phyloP scores from a whole-genome alignment of 768 basidiomycete species.

The Macrolepiota albuminosa region DNA sequence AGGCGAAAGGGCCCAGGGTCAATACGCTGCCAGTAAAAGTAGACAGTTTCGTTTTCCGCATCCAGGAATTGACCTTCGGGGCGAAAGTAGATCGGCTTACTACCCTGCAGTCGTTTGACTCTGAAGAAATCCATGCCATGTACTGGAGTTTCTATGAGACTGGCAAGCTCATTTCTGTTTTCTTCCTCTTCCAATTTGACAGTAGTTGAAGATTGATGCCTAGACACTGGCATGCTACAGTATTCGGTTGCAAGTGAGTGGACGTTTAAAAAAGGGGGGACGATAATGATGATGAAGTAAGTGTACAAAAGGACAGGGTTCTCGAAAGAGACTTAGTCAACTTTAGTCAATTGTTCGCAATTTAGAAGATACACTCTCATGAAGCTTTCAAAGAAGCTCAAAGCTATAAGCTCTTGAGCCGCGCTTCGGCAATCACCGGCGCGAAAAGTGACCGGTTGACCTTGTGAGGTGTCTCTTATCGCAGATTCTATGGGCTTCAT shows the following conservation, averaged over 20 bases:
- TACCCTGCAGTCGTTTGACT: not conserved
- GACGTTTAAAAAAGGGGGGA: not conserved
- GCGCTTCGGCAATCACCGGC: too few relatives aligned
- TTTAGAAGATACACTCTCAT: too few relatives aligned
- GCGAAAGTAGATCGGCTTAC: not conserved
- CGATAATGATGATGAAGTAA: not conserved
- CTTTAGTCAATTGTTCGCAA: too few relatives aligned
- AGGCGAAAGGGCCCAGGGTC: not conserved
- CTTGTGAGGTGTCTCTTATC: too few relatives aligned
- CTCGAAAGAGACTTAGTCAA: too few relatives aligned
- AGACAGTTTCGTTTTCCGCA: not conserved
- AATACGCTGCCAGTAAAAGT: not conserved
- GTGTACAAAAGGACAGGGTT: not conserved
- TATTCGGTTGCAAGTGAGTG: not conserved
- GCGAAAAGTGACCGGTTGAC: too few relatives aligned
- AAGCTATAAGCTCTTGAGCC: too few relatives aligned
- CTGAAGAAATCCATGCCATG: not conserved
- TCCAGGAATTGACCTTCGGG: constrained; percentile 3
- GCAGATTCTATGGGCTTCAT: not conserved
- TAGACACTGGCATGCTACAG: not conserved
- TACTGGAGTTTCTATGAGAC: not conserved
- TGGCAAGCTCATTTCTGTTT: not conserved
- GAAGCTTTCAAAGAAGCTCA: too few relatives aligned
- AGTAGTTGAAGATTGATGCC: not conserved
- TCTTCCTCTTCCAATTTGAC: not conserved